phyloP scores from a whole-genome alignment of 2,329 filamentous ascomycete genomes.

The Dothiorella sarmentorum region DNA sequence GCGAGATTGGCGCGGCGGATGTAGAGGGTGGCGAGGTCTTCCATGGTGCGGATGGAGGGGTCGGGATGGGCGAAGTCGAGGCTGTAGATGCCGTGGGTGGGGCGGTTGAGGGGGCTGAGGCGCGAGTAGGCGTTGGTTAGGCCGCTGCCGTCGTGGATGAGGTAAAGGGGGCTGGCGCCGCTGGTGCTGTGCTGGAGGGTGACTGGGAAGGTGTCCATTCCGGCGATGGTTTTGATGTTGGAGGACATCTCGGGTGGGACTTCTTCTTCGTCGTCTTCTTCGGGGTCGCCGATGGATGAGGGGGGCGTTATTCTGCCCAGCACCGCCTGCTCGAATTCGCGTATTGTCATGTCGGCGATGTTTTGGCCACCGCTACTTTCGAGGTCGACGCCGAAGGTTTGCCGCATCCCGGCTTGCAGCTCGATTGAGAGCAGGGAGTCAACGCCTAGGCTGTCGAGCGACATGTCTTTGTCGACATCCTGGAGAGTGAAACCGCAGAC shows the following conservation, averaged over 20 bases:
- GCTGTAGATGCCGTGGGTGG: slow-evolving; percentile 23
- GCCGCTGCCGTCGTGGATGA: slow-evolving; percentile 53
- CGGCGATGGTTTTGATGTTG: background rate
- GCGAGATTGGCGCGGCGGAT: background rate
- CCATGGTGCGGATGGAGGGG: background rate
- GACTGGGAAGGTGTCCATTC: background rate
- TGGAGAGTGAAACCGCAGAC: slow-evolving; percentile 22
- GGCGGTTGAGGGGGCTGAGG: slow-evolving; percentile 20
- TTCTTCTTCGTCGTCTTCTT: background rate
- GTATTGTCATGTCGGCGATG: background rate
- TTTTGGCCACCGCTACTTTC: background rate
- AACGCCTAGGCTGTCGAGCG: slow-evolving; percentile 24
- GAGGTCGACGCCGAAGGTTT: slow-evolving; percentile 25
- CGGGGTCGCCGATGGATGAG: background rate
- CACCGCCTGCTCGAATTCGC: background rate
- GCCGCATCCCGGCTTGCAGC: slow-evolving; percentile 21
- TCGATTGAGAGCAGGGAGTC: slow-evolving; percentile 30
- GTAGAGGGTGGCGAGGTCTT: background rate
- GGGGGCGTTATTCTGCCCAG: background rate
- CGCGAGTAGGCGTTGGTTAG: slow-evolving; percentile 26
- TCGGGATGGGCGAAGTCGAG: slow-evolving; percentile 23
- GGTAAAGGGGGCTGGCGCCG: slow-evolving; percentile 34
- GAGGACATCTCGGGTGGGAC: no score
- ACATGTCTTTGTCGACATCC: slow-evolving; percentile 20
- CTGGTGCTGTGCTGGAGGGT: background rate